Base-by-base conservation (phyloP, 345 rosid genomes). In the Dipteronia sinensis region DNA sequence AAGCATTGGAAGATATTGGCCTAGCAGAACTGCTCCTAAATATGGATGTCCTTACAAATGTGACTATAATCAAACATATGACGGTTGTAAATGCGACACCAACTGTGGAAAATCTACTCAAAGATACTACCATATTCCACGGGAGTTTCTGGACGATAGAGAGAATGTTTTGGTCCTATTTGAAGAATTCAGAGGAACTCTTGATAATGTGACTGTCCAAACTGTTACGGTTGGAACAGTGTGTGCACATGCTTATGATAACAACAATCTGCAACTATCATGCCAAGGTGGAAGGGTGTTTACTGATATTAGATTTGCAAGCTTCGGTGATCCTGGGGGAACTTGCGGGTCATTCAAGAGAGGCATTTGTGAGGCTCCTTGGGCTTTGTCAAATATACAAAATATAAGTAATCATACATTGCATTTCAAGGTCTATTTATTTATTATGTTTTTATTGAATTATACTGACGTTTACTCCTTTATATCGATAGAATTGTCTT, bases 1-100 rank as follows among this genome's bases (percentile, higher is more conserved):
- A 46, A 90, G 84, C 86, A 83, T 90, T 8, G 98, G 94, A 6
- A 83, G 97, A 8, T 90, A 85, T 77, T 94, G 98, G 97, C 91
- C 91, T 0, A 81, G 85, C 66, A 74, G 61, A 4, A 20, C 22
- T 5, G 85, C 97, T 12, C 29, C 51, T 4, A 76, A 78, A 0
- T 75, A 84, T 0, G 88, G 88, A 9, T 92, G 97, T 69, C 68
- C 58, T 29, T 63, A 63, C 1, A 78, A 22, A 0, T 94, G 95
- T 67, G 86, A 87, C 51, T 92, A 88, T 69, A 90, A 91, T 20
- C 90, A 89, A 6, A 0, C 19, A 11, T 88, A 89, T 51, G 31
- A 19, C 1, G 27, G 77, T 19, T 67, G 67, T 1, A 82, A 85
- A 66, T 87, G 94, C 13, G 20, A 66, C 16, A 83, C 76, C 15